These are phyloP conservation scores for Beauveria sp. DNA, from an alignment of 2,329 filamentous ascomycete genomes.

Conservation along the genomic window DNA sequence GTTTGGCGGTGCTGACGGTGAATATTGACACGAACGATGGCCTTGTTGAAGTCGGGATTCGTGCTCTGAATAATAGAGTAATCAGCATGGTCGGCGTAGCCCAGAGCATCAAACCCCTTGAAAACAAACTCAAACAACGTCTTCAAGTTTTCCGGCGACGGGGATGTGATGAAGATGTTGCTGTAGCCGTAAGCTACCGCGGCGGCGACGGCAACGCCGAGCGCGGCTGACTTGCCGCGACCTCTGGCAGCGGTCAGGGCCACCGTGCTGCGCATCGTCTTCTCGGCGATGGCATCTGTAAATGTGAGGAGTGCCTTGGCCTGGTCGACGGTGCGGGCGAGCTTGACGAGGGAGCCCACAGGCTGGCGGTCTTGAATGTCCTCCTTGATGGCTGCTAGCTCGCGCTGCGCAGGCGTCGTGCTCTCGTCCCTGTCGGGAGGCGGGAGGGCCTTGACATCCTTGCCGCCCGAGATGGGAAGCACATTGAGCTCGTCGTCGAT, in stretches of 20 bases:
- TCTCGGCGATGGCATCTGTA: slow-evolving; percentile 91
- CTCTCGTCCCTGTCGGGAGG: slow-evolving; percentile 66
- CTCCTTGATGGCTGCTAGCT: slow-evolving; percentile 83
- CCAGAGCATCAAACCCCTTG: slow-evolving; percentile 92
- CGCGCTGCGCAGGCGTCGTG: slow-evolving; percentile 62
- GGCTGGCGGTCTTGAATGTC: slow-evolving; percentile 78
- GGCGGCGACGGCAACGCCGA: slow-evolving; percentile 89
- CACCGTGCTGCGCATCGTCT: slow-evolving; percentile 89
- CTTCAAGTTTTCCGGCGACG: slow-evolving; percentile 96
- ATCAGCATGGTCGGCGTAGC: slow-evolving; percentile 90
- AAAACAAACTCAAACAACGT: slow-evolving; percentile 98
- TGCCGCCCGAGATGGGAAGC: slow-evolving; percentile 90
- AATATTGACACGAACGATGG: slow-evolving; percentile 93
- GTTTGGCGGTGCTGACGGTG: slow-evolving; percentile 93
- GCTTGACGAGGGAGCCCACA: slow-evolving; percentile 72
- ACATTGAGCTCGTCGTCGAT: slow-evolving; percentile 98
- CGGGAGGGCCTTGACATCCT: slow-evolving; percentile 76
- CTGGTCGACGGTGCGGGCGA: slow-evolving; percentile 89
- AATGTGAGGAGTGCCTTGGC: slow-evolving; percentile 96
- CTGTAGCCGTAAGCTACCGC: slow-evolving; percentile 95
- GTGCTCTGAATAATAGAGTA: slow-evolving; percentile 98
- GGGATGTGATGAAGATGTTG: slow-evolving; percentile 98
- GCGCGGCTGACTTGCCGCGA: slow-evolving; percentile 90
- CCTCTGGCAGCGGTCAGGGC: slow-evolving; percentile 89
- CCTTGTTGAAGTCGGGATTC: slow-evolving; percentile 98